A percentile compares a stretch with the other conserved stretches of the same genome.
Conservation (phyloP, 768 basidiomycete species). For the Mycena albidolilacea region DNA sequence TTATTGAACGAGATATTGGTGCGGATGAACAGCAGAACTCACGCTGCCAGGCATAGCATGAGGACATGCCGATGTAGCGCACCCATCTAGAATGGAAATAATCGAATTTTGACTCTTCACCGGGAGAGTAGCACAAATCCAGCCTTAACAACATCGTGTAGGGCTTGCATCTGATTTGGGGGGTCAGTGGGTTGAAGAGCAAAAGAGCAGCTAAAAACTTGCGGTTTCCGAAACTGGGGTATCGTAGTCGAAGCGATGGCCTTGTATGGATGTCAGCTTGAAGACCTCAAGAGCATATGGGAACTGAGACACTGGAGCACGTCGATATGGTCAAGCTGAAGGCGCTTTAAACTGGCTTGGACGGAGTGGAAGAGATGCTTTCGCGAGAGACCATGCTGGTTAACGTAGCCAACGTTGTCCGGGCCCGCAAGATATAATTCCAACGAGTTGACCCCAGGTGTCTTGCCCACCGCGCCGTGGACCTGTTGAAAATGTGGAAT, state of each 20-base stretch:
- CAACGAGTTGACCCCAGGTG: too few species aligned
- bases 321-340: constrained; percentile 85
- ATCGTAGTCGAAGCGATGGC: constrained; percentile 69
- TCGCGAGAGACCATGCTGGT: constrained; percentile 5
- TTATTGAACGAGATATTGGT: not conserved
- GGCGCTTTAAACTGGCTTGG: constrained; percentile 71
- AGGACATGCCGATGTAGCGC: constrained; percentile 61
- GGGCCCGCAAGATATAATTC: constrained; percentile 11
- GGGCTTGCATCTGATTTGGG: constrained; percentile 68
- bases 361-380: constrained; percentile 82
- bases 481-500: not conserved
- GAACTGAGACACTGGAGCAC: constrained; percentile 71
- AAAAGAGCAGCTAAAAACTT: not conserved
- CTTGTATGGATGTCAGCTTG: constrained; percentile 39
- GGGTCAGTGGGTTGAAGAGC: not conserved
- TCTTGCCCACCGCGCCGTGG: not conserved
- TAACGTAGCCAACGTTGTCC: constrained; percentile 11
- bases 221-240: constrained; percentile 75
- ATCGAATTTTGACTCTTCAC: too few species aligned
- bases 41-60: constrained; percentile 60
- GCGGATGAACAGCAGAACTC: not conserved
- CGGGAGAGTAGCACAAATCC: constrained; percentile 40
- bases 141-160: constrained; percentile 51
- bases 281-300: not conserved
- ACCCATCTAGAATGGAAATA: constrained; percentile 41